Evolutionary conservation across 2,329 filamentous ascomycete species (phyloP), one percentile per base, ranked within the genome.

Genomic region (Grosmannia serpens): DNA sequence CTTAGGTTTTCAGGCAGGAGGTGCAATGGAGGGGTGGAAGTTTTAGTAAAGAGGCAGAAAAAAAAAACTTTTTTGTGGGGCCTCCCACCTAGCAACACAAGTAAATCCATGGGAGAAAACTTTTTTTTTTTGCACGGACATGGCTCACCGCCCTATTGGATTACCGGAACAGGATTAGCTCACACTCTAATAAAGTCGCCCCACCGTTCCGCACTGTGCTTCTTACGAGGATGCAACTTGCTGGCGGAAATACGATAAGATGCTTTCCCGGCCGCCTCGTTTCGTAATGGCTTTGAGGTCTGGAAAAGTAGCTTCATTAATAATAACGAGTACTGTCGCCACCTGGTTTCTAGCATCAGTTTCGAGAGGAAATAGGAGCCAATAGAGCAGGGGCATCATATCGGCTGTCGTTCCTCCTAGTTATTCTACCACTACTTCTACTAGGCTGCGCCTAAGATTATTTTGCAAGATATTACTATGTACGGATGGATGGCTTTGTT

Each of bases 41-140:
- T n/a, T 29, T 56, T 50, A 50, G 38, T 26, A 46, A 58, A 57
- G 57, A 56, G 58, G 60, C 58, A 62, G 58, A 60, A 62, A 64
- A 41, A 64, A 41, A 62, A 61, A 63, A 62, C 62, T 64, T 65
- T 65, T 59, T 59, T 38, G 58, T 62, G 62, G 63, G 22, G 2
- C 33, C 22, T 31, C 29, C 46, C 46, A 56, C 55, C 47, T 44
- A 4, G 33, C 26, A 35, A n/a, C 24, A 10, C 26, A 31, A n/a
- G 56, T 38, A 59, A 6, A 22, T n/a, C 17, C 8, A 15, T 44
- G 13, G 41, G 41, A 33, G 31, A 44, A 61, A 59, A 60, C 54
- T 53, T 53, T 58, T 54, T 46, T 46, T 56, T 62, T 61, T 58
- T 61, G 63, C 60, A 59, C 59, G 27, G 57, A 35, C 51, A 56